Conservation (phyloP, 2,329 filamentous ascomycete genomes). For the Fusarium sp. region DNA sequence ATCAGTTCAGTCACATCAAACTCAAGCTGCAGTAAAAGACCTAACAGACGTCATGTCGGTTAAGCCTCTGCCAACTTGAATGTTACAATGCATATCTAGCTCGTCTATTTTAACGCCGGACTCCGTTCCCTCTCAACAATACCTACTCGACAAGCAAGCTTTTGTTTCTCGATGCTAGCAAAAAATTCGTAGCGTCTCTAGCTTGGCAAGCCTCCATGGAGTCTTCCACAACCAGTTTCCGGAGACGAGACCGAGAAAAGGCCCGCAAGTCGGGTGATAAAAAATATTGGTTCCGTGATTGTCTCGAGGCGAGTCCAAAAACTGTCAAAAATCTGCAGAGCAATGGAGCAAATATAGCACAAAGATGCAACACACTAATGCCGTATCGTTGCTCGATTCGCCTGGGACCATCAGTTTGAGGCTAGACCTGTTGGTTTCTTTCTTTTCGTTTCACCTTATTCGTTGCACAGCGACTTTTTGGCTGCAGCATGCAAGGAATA, state of each 20-base stretch:
- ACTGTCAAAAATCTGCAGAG: constrained; percentile 32
- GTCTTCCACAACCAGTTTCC: constrained; percentile 18
- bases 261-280: constrained; percentile 28
- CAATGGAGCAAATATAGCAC: constrained; percentile 32
- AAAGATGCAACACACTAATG: constrained; percentile 17
- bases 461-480: constrained; percentile 23
- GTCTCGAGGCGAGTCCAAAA: constrained; percentile 18
- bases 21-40: not conserved
- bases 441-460: constrained; percentile 24
- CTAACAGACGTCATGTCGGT: constrained; percentile 18
- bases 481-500: constrained; percentile 45
- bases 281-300: constrained; percentile 26
- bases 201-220: constrained; percentile 24
- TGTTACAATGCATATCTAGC: constrained; percentile 16
- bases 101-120: constrained; percentile 1
- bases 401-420: constrained; percentile 18
- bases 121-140: constrained; percentile 37
- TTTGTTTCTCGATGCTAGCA: constrained; percentile 13
- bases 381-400: constrained; percentile 4
- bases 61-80: constrained; percentile 14
- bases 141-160: not conserved
- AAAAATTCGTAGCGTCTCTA: constrained; percentile 33
- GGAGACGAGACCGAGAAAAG: constrained; percentile 30
- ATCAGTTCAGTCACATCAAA: not conserved
- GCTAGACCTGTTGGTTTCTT: constrained; percentile 15